Base-by-base conservation (phyloP, 768 basidiomycete species). In the Auriculariales sp. region DNA sequence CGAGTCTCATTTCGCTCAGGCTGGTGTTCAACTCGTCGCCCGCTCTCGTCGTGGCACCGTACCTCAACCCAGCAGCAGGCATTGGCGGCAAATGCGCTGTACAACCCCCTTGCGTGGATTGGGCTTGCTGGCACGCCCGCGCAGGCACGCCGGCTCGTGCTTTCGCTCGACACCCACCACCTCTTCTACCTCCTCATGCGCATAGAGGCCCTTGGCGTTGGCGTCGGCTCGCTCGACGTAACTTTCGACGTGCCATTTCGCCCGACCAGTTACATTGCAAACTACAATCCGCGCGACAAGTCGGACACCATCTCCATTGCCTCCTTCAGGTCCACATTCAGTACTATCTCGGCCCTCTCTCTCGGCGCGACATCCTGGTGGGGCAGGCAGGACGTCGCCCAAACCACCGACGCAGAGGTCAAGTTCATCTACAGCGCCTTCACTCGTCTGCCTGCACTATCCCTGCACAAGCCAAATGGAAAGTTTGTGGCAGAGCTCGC, bases 121-220 rank as follows among this genome's bases (percentile, higher is more conserved):
- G 33, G 54, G 22, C 53, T 64, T 19, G 54, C 63, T 6, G 57
- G 62, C 19, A 49, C 62, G 10, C 52, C 68, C 3, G 64, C 67
- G n/a, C 55, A 65, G 10, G 60, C 60, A 4, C 27, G 29, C 31
- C 78, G 75, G 61, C 65, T 85, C 36, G 64, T 79, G 22, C 77
- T 92, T 52, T 61, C 74, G 3, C 71, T 87, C 55, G 85, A 90
- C 64, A 77, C 74, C 25, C 85, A 89, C 59, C 88, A 82, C 54
- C 77, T 94, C 5, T 89, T 86, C 73, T 94, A 93, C 66, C 65
- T 88, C 53, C 73, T 94, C 52, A 82, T 92, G 65, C 81, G 88
- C 36, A 72, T 92, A 54, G 89, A 94, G 63, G 87, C 79, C 4
- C 63, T 86, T 28, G 83, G 79, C n/a, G 65, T 86, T 46, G 69